These are phyloP conservation scores for Rosa multiflora DNA, from an alignment of 306 rosid species.

Conservation along the genomic window DNA sequence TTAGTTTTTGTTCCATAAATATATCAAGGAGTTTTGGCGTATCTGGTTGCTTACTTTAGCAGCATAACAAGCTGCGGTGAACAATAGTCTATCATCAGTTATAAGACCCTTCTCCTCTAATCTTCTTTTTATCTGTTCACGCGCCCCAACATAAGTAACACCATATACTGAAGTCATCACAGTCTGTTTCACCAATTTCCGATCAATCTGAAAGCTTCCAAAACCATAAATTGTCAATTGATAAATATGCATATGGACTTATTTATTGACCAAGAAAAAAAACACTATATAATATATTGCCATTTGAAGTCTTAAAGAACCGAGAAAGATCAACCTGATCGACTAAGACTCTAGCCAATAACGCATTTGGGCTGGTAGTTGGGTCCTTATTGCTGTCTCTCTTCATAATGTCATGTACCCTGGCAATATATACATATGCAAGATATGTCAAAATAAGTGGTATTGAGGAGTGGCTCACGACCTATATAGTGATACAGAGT, in stretches of 20 bases:
- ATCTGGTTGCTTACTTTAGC: constrained; percentile 62
- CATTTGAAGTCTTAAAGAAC: constrained; percentile 15
- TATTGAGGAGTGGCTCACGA: neutral
- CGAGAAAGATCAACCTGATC: constrained; percentile 55
- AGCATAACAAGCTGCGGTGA: constrained; percentile 76
- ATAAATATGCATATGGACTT: neutral
- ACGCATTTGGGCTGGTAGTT: constrained; percentile 53
- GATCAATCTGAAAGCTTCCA: constrained; percentile 68
- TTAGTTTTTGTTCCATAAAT: neutral
- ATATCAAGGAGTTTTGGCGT: constrained; percentile 3
- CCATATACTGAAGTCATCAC: constrained; percentile 96
- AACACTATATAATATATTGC: neutral
- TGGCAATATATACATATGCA: constrained; percentile 32
- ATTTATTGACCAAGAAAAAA: neutral
- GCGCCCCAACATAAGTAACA: constrained; percentile 85
- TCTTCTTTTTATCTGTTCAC: constrained; percentile 84
- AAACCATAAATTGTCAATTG: constrained; percentile 19
- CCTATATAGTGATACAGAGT: neutral
- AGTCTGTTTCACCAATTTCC: constrained; percentile 85
- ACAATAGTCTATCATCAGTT: constrained; percentile 61
- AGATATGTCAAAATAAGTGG: constrained; percentile 5
- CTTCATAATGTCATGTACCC: constrained; percentile 78
- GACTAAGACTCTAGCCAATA: constrained; percentile 61
- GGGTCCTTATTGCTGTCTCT: constrained; percentile 74
- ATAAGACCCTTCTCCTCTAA: constrained; percentile 77